Evolutionary conservation across 257 asterid genomes (phyloP).

Genomic region (Hygrophila difformis): DNA sequence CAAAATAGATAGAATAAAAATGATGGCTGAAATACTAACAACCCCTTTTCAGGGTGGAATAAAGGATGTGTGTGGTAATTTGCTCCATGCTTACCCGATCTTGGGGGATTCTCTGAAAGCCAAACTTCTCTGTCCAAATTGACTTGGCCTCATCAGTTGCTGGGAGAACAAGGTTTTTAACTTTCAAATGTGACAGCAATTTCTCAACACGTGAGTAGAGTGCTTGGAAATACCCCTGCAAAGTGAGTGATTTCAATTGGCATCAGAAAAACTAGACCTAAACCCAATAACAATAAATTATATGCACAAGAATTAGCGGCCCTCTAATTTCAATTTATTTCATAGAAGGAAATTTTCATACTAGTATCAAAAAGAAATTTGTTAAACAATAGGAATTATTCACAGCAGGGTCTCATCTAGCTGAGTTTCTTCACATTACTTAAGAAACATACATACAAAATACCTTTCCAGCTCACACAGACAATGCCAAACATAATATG

Average conservation of each 20-base stretch:
- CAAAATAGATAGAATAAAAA: conserved; percentile 18
- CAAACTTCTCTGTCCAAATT: conserved; percentile 91
- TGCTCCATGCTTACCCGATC: conserved; percentile 50
- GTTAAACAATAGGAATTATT: too few relatives aligned
- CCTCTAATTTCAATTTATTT: too few relatives aligned
- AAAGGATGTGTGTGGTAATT: neutral
- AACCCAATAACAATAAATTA: too few relatives aligned
- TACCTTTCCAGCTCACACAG: too few relatives aligned
- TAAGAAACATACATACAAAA: too few relatives aligned
- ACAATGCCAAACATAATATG: too few relatives aligned
- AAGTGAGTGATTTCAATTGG: neutral
- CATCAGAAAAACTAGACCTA: neutral
- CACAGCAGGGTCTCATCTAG: too few relatives aligned
- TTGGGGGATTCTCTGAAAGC: conserved; percentile 48
- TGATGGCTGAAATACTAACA: neutral
- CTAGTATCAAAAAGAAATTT: too few relatives aligned
- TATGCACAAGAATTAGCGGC: too few relatives aligned
- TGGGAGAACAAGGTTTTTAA: conserved; percentile 76
- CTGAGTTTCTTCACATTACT: too few relatives aligned
- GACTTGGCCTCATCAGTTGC: conserved; percentile 82
- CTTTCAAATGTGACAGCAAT: conserved; percentile 56
- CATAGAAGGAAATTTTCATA: too few relatives aligned
- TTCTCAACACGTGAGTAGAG: conserved; percentile 76
- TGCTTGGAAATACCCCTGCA: conserved; percentile 84
- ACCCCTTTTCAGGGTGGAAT: neutral